A percentile compares a stretch with the other conserved stretches of the same genome.
Conservation (phyloP, 768 basidiomycete species). For the Boletus huronensis region DNA sequence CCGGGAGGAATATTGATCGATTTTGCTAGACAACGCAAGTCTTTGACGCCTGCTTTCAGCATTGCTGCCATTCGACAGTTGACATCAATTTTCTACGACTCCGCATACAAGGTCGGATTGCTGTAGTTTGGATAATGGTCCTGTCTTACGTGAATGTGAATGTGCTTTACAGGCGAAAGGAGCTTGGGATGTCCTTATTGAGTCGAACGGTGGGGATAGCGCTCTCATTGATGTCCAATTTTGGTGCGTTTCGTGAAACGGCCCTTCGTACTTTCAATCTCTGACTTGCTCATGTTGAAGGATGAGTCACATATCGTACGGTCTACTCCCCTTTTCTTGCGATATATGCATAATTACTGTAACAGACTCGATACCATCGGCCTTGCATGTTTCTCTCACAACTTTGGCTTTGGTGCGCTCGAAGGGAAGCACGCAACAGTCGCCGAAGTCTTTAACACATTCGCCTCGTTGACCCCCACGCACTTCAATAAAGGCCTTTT, state of each 20-base stretch:
- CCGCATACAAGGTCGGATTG: slow-evolving; percentile 20
- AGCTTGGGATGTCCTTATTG: slow-evolving; percentile 29
- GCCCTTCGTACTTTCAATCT: not conserved
- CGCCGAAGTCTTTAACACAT: slow-evolving; percentile 38
- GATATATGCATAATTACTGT: not conserved
- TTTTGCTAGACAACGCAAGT: slow-evolving; percentile 32
- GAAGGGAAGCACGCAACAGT: slow-evolving; percentile 45
- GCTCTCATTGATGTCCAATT: slow-evolving; percentile 36
- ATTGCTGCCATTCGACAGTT: slow-evolving; percentile 36
- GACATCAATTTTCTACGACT: slow-evolving; percentile 39
- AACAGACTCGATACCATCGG: not conserved
- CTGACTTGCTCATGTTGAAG: not conserved
- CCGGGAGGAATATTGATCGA: not conserved
- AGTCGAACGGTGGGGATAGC: slow-evolving; percentile 9
- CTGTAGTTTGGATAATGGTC: too few relatives aligned
- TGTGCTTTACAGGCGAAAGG: not conserved
- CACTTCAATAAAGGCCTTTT: slow-evolving; percentile 27
- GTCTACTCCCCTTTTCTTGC: not conserved
- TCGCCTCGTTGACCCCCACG: slow-evolving; percentile 22
- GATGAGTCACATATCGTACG: not conserved
- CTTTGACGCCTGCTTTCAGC: slow-evolving; percentile 38
- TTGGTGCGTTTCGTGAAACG: slow-evolving; percentile 19
- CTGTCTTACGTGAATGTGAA: not conserved
- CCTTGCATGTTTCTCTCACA: slow-evolving; percentile 27
- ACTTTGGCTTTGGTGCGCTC: slow-evolving; percentile 53